A percentile compares a stretch with the other conserved stretches of the same genome.
Conservation (phyloP, 2,329 filamentous ascomycete species). For the Sclerotinia nivalis region DNA sequence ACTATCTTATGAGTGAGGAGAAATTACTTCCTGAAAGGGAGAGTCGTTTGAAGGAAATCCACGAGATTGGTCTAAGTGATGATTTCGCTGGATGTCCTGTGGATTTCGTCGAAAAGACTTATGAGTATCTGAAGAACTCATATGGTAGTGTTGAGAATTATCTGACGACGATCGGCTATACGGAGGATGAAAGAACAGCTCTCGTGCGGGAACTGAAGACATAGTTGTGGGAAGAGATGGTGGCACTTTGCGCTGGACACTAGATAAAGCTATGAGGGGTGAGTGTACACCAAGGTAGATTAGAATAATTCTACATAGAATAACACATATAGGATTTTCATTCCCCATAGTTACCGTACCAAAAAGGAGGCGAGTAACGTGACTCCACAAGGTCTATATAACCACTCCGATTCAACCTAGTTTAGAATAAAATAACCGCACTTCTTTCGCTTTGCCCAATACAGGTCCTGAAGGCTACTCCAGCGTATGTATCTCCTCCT, state of each 20-base stretch:
- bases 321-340: neutral
- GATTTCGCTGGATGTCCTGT: slow-evolving; percentile 68
- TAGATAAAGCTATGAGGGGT: neutral
- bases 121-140: slow-evolving; percentile 55
- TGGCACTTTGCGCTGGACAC: neutral
- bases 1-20: slow-evolving; percentile 69
- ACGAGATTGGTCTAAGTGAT: slow-evolving; percentile 68
- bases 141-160: slow-evolving; percentile 71
- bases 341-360: too few relatives aligned
- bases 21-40: slow-evolving; percentile 63
- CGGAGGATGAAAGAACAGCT: slow-evolving; percentile 36
- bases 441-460: slow-evolving; percentile 22
- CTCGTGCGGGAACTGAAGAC: slow-evolving; percentile 22
- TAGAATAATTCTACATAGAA: neutral
- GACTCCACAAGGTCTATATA: too few relatives aligned
- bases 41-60: slow-evolving; percentile 66
- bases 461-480: slow-evolving; percentile 19
- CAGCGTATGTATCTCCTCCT: neutral
- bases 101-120: slow-evolving; percentile 62
- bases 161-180: slow-evolving; percentile 62
- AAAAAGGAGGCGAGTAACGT: too few relatives aligned
- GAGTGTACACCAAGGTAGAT: neutral
- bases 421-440: too few relatives aligned
- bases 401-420: too few relatives aligned
- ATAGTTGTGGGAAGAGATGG: neutral